phyloP scores from a whole-genome alignment of 164 flowering plant genomes.

The Piper betle region DNA sequence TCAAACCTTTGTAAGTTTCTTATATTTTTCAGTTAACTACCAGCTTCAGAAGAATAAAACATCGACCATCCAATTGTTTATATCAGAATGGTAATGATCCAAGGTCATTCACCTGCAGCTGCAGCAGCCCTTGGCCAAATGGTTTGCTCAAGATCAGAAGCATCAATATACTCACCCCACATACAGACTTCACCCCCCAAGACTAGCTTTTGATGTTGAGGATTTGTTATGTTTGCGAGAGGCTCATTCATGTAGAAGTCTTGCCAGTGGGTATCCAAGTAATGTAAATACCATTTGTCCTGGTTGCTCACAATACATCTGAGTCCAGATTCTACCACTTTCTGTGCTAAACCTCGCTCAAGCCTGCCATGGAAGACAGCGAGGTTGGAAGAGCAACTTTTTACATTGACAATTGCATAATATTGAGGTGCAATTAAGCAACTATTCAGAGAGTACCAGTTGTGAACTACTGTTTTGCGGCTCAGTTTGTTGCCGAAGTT shows the following conservation, averaged over 20 bases:
- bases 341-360: conserved; percentile 55
- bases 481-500: conserved; percentile 55
- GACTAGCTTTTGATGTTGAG: conserved; percentile 44
- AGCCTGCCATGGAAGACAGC: conserved; percentile 32
- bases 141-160: conserved; percentile 67
- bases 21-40: no score
- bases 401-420: not conserved
- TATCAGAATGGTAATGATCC: no score
- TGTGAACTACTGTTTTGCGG: conserved; percentile 72
- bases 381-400: not conserved
- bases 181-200: conserved; percentile 84
- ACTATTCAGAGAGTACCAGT: conserved; percentile 37
- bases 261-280: conserved; percentile 58
- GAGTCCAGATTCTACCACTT: conserved; percentile 56
- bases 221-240: conserved; percentile 44
- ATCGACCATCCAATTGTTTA: not conserved
- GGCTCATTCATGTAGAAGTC: conserved; percentile 64
- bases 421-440: not conserved
- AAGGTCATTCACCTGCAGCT: conserved; percentile 54
- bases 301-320: conserved; percentile 88
- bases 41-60: no score
- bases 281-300: conserved; percentile 78
- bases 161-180: conserved; percentile 83
- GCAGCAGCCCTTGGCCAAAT: conserved; percentile 99
- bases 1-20: no score